Evolutionary conservation across 139 green algal species (phyloP).

Genomic region (Pseudopediastrum boryanum): DNA sequence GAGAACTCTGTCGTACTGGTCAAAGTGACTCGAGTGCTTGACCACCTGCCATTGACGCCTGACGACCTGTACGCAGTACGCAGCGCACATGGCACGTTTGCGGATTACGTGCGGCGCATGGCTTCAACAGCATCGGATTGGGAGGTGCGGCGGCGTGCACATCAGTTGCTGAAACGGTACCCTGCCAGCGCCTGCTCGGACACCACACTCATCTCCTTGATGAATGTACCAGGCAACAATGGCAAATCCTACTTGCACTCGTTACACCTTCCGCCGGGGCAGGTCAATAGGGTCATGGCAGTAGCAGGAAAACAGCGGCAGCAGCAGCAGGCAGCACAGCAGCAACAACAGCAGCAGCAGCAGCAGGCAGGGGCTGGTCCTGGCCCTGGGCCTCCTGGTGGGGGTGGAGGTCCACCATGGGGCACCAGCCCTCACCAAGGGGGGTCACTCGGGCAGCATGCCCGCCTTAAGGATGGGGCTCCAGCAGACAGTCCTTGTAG

Average conservation of each 20-base stretch:
- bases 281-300: slow-evolving; percentile 14
- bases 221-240: slow-evolving; percentile 8
- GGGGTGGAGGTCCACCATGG: too few species aligned
- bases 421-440: too few species aligned
- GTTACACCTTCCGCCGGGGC: slow-evolving; percentile 33
- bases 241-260: slow-evolving; percentile 27
- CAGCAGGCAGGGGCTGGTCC: too few species aligned
- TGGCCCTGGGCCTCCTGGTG: too few species aligned
- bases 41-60: slow-evolving; percentile 69
- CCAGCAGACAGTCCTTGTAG: too few species aligned
- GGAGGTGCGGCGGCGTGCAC: slow-evolving; percentile 67
- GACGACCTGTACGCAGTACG: slow-evolving; percentile 70
- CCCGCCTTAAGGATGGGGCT: too few species aligned
- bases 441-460: too few species aligned
- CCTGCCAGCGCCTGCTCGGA: slow-evolving; percentile 51
- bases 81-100: slow-evolving; percentile 84
- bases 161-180: slow-evolving; percentile 67
- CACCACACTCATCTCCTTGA: slow-evolving; percentile 35
- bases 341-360: slow-evolving; percentile 23
- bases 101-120: slow-evolving; percentile 71
- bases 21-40: slow-evolving; percentile 68
- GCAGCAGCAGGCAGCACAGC: background rate
- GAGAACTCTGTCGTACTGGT: slow-evolving; percentile 70
- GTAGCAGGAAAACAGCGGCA: background rate
- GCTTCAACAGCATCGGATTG: slow-evolving; percentile 54